Evolutionary conservation across 2,329 filamentous ascomycete species (phyloP), one percentile per base, ranked within the genome.

Genomic region (Fusarium chlamydosporum): DNA sequence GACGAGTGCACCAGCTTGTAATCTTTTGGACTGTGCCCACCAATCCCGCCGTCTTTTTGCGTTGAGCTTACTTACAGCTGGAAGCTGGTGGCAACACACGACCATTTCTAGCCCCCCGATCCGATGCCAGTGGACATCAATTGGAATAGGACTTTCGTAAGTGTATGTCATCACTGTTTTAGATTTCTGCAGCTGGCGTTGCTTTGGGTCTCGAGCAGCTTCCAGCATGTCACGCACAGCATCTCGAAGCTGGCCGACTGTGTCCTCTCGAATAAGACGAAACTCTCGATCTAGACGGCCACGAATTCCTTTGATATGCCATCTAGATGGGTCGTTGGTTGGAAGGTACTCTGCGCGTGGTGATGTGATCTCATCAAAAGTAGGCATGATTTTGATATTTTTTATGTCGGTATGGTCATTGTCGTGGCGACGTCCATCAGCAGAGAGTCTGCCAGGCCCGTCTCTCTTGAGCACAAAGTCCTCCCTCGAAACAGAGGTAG

Each of bases 261-360:
- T 86, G 65, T 89, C 86, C 73, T 88, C 84, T 4, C 86, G 80
- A 2, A 88, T 72, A 1, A 88, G 80, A 16, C 86, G 81, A 48
- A 89, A 89, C 55, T 88, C 82, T 56, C 82, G 78, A 72, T 88
- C 86, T 0, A 89, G 72, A 2, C 85, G 79, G 3, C 85, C 84
- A 6, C 73, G 75, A 12, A 84, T 79, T 2, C 84, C 82, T 5
- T 74, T 67, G 61, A 67, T 61, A 47, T 75, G 82, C 70, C 77
- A 80, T 11, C 4, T 37, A 1, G 52, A 55, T 4, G 52, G 52
- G 26, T 47, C 11, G 6, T 46, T 55, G 9, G 52, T 55, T 1
- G 41, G 52, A 1, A 55, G 11, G 10, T 55, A 55, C 6, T 55
- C 52, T 20, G 20, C 40, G 6, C 40, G 41, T 12, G 52, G 52